Conservation (phyloP, 1,284 basidiomycete species). For the Rhodotorula sp. region DNA sequence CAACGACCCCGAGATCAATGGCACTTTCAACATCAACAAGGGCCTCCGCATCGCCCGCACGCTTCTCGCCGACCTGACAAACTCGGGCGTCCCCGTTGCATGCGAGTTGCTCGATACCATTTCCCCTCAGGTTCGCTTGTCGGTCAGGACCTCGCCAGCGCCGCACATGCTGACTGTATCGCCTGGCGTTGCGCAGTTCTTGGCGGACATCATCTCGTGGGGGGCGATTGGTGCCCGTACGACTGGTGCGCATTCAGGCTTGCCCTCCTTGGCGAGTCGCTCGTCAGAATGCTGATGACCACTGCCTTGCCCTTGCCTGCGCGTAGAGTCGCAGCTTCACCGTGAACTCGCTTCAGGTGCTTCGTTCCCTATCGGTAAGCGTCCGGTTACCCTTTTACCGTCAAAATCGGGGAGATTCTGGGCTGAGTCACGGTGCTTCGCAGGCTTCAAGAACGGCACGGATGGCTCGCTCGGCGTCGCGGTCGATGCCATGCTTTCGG, state of each 20-base stretch:
- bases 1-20: constrained; percentile 62
- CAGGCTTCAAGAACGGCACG: constrained; percentile 98
- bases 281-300: neutral
- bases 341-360: constrained; percentile 87
- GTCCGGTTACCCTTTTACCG: neutral
- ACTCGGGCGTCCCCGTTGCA: constrained; percentile 86
- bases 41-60: constrained; percentile 84
- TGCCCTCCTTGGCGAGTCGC: neutral
- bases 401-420: no score
- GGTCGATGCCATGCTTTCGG: constrained; percentile 93
- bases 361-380: constrained; percentile 71
- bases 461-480: constrained; percentile 81
- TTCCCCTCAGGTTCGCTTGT: constrained; percentile 45
- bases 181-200: constrained; percentile 51
- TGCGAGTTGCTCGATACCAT: constrained; percentile 80
- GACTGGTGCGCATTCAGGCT: constrained; percentile 57
- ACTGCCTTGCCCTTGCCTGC: neutral
- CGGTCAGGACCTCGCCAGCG: constrained; percentile 20
- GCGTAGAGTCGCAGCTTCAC: constrained; percentile 75
- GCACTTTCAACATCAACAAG: constrained; percentile 95
- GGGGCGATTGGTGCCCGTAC: constrained; percentile 97
- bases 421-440: constrained; percentile 5
- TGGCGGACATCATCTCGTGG: constrained; percentile 79
- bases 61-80: constrained; percentile 83
- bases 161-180: neutral